These are phyloP conservation scores for Hypoxylon lienhwacheense DNA, from an alignment of 495 filamentous ascomycete genomes.

Conservation along the genomic window DNA sequence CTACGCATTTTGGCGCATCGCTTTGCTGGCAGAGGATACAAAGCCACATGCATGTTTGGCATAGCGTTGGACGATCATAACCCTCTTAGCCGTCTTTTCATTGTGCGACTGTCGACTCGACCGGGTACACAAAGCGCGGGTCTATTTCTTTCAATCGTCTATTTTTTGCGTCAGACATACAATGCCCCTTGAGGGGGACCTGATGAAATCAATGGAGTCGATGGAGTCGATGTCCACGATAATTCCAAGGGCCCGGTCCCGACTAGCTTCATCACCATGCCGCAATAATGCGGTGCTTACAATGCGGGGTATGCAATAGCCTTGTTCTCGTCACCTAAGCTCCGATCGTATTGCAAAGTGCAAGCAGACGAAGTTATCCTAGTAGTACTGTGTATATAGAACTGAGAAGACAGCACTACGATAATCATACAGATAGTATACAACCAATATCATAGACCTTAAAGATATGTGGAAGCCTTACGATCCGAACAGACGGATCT, in stretches of 20 bases:
- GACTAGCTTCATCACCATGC: constrained; percentile 7
- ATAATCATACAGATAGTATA: no score
- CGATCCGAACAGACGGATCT: neutral
- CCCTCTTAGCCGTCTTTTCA: constrained; percentile 10
- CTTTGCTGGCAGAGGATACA: constrained; percentile 31
- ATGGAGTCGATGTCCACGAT: constrained; percentile 12
- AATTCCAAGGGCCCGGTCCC: constrained; percentile 9
- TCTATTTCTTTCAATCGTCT: constrained; percentile 9
- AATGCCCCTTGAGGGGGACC: constrained; percentile 21
- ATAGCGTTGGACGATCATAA: constrained; percentile 29
- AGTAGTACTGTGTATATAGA: no score
- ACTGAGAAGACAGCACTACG: constrained; percentile 9
- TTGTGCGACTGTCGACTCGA: constrained; percentile 5
- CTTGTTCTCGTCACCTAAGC: constrained; percentile 14
- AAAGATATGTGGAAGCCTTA: no score
- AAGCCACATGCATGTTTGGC: constrained; percentile 29
- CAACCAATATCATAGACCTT: no score
- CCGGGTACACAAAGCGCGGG: constrained; percentile 16
- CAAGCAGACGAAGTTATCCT: no score
- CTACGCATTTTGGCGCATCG: constrained; percentile 26
- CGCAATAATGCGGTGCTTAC: constrained; percentile 16
- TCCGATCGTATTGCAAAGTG: neutral
- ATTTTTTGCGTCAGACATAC: constrained; percentile 30
- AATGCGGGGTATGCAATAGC: constrained; percentile 27
- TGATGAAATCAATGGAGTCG: no score